Conservation (phyloP, 768 basidiomycete genomes). For the Mycena alexandri region DNA sequence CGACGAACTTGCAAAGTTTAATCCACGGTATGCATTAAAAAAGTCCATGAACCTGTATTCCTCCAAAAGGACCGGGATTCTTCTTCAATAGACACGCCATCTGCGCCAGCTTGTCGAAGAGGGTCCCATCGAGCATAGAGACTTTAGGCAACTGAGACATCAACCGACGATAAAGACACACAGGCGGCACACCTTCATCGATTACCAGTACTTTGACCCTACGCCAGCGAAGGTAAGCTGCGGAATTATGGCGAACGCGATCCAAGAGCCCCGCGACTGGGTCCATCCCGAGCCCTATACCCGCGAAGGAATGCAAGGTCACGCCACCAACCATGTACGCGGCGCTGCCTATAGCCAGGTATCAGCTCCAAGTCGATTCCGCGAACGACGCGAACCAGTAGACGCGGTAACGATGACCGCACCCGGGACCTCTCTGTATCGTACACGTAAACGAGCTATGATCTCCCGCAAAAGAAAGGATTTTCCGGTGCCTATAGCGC, state of each 20-base stretch:
- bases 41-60: conserved; percentile 79
- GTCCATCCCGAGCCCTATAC: conserved; percentile 87
- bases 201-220: conserved; percentile 86
- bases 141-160: conserved; percentile 59
- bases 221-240: conserved; percentile 82
- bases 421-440: conserved; percentile 64
- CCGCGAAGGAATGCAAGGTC: conserved; percentile 94
- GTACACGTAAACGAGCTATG: conserved; percentile 75
- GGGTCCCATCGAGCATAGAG: conserved; percentile 93
- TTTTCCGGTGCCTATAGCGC: conserved; percentile 94
- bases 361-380: no score
- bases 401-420: conserved; percentile 94
- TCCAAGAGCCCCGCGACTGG: conserved; percentile 66
- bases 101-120: conserved; percentile 88
- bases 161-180: background rate
- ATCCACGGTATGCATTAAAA: background rate
- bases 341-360: conserved; percentile 74
- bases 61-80: conserved; percentile 83
- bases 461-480: conserved; percentile 93
- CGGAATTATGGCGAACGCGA: conserved; percentile 84
- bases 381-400: conserved; percentile 67
- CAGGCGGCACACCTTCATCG: conserved; percentile 71
- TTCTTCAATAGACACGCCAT: conserved; percentile 76
- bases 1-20: conserved; percentile 68
- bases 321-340: conserved; percentile 97